These are phyloP conservation scores for Alternaria angustiovoidea DNA, from an alignment of 2,329 filamentous ascomycete species.

Conservation along the genomic window DNA sequence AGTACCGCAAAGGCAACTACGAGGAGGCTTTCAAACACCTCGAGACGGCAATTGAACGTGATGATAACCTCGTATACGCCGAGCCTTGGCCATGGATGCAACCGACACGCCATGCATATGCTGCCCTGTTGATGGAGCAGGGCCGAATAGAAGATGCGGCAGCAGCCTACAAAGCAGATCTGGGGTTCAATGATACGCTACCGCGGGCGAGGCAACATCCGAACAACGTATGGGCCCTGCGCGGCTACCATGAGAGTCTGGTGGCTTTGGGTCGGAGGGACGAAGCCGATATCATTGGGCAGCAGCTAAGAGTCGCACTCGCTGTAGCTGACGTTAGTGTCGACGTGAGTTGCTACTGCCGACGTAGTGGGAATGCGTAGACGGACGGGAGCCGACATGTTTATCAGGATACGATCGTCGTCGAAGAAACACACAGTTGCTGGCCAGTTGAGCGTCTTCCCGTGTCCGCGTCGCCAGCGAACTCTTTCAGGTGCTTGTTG, in stretches of 20 bases:
- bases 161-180: slow-evolving; percentile 50
- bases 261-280: slow-evolving; percentile 59
- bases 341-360: slow-evolving; percentile 66
- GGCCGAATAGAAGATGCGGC: slow-evolving; percentile 54
- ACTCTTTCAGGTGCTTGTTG: not conserved
- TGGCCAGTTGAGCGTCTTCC: not conserved
- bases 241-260: slow-evolving; percentile 77
- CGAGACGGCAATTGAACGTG: slow-evolving; percentile 64
- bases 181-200: slow-evolving; percentile 59
- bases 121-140: slow-evolving; percentile 73
- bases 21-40: slow-evolving; percentile 68
- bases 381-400: not conserved
- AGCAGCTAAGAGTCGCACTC: slow-evolving; percentile 61
- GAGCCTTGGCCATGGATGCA: slow-evolving; percentile 87
- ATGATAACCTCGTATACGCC: slow-evolving; percentile 72
- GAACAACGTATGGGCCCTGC: slow-evolving; percentile 78
- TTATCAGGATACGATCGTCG: slow-evolving; percentile 2
- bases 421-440: not conserved
- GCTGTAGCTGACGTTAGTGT: slow-evolving; percentile 68
- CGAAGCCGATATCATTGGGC: slow-evolving; percentile 59
- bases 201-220: slow-evolving; percentile 72
- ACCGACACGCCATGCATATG: slow-evolving; percentile 74
- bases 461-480: not conserved
- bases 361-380: slow-evolving; percentile 17
- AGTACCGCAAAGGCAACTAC: slow-evolving; percentile 70